Conservation (phyloP, 1,139 yeast species). For the Blastobotrys capitulatus region DNA sequence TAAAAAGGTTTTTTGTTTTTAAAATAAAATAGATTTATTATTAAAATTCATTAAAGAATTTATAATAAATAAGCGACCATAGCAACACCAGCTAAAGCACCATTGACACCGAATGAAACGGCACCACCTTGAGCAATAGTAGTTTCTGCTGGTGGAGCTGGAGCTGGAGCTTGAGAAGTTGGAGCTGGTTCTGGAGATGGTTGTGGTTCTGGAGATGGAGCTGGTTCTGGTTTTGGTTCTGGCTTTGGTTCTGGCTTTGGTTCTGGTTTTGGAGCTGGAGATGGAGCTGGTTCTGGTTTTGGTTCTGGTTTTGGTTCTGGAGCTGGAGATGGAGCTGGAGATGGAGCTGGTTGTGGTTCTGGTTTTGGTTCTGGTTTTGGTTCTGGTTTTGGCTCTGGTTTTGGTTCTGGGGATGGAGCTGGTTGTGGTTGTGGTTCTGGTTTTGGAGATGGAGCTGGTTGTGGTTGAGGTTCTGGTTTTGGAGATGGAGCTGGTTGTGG, state of each 20-base stretch:
- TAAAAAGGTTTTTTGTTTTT: neutral
- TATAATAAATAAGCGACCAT: neutral
- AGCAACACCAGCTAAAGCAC: neutral
- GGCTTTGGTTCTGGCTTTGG: neutral
- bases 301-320: neutral
- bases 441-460: slow-evolving; percentile 19
- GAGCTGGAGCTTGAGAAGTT: neutral
- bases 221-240: neutral
- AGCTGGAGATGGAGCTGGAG: slow-evolving; percentile 9
- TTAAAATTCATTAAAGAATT: neutral
- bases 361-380: neutral
- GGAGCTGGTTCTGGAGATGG: neutral
- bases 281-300: slow-evolving; percentile 2
- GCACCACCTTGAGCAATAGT: slow-evolving; percentile 1
- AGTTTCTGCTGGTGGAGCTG: neutral
- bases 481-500: neutral
- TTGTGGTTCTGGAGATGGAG: neutral
- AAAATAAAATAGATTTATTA: neutral
- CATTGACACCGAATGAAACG: neutral
- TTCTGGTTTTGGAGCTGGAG: neutral
- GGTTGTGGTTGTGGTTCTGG: slow-evolving; percentile 23
- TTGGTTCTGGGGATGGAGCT: slow-evolving; percentile 26
- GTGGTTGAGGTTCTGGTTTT: neutral
- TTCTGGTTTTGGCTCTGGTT: slow-evolving; percentile 6
- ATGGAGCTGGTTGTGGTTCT: slow-evolving; percentile 1